Base-by-base conservation (phyloP, 2,329 filamentous ascomycete species). In the Parafenestella ontariensis region DNA sequence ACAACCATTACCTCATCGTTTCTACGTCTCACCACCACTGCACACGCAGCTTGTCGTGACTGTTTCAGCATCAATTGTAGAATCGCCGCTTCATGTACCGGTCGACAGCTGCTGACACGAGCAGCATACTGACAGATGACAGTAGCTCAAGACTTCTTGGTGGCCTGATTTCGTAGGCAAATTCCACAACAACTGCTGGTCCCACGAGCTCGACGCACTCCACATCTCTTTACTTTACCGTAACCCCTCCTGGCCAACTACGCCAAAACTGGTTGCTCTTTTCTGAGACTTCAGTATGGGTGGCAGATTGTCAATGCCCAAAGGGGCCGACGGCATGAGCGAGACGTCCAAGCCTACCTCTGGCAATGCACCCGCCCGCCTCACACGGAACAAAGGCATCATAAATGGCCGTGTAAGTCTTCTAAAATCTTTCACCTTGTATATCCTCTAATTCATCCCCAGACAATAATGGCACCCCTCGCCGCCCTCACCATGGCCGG, bases 401-500 rank as follows among this genome's bases (percentile, higher is more conserved):
- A 69, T 76, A 57, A 76, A 76, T 66, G 72, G 71, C 45, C 64
- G 73, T 34, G 72, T 75, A 56, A 58, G 52, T 46, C 13, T 29
- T 48, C 8, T 8, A 39, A 21, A 24, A 18, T 20, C 34, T 24
- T 15, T 41, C n/a, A 15, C 26, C 18, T 45, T 42, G 20, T 0
- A 4, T 11, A 13, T 20, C 33, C 40, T 33, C 49, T 60, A 43
- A 65, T 37, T 20, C 7, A 5, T 46, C 11, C 23, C 13, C 47
- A 84, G 81, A 84, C 81, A 4, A 65, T 86, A 33, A 81, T 84
- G 54, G 85, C 84, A 2, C 85, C 86, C 5, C 77, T 86, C n/a
- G 85, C 84, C n/a, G 85, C 85, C 23, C 78, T 86, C 59, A 83
- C 82, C 13, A 87, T 88, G 85, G 85, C 85, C 15, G 73, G 82